Conservation (phyloP, 306 rosid species). For the Cajanus cajan region DNA sequence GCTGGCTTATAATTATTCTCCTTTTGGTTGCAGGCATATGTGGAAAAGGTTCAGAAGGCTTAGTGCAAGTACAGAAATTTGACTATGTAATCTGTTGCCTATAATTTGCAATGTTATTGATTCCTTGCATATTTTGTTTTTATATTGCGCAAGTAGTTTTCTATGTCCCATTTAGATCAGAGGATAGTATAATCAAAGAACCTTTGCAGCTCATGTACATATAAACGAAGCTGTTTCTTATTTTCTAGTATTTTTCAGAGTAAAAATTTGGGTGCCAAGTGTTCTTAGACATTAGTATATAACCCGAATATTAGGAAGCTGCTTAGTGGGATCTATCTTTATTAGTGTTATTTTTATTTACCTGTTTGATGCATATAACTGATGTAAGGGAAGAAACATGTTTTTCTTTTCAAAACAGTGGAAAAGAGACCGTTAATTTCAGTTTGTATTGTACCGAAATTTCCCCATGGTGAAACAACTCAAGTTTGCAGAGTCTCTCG, state of each 20-base stretch:
- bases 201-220: conserved; percentile 25
- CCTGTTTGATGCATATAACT: neutral
- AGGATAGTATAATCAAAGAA: conserved; percentile 28
- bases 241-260: neutral
- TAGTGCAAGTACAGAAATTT: conserved; percentile 35
- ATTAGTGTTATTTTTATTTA: neutral
- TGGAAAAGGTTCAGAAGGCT: conserved; percentile 72
- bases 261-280: neutral
- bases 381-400: neutral
- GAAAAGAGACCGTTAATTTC: neutral
- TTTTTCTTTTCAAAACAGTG: neutral
- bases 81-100: conserved; percentile 25
- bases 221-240: conserved; percentile 11
- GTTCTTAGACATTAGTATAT: neutral
- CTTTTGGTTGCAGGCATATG: conserved; percentile 67
- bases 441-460: neutral
- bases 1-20: neutral
- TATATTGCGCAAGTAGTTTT: neutral
- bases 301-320: conserved; percentile 5
- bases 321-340: neutral
- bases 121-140: conserved; percentile 29
- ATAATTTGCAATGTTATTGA: conserved; percentile 5
- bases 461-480: neutral
- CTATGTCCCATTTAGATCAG: conserved; percentile 19
- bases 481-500: neutral